Evolutionary conservation across 2,329 filamentous ascomycete species (phyloP), one percentile per base, ranked within the genome.

Genomic region (Paecilomyces fulvus): DNA sequence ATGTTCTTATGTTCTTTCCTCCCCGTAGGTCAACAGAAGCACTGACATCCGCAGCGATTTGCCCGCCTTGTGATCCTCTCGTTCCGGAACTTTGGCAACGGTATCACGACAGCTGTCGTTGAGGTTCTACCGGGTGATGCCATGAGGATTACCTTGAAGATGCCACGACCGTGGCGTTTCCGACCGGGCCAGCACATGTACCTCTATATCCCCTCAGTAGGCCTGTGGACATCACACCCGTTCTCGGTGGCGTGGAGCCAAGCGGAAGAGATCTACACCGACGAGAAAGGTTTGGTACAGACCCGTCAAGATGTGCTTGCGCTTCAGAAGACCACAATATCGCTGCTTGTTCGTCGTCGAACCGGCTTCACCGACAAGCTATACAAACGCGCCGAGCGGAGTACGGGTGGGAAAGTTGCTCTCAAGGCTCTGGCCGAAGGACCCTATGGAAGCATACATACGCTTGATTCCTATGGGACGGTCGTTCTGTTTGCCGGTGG

Each of bases 381-480:
- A 2, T 95, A 84, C 77, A 78, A 88, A 64, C 83, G 80, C 58
- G 90, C 89, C 6, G 77, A 79, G 56, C 73, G 75, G 30, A 73
- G 78, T 20, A 76, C 78, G n/a, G 72, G 74, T 23, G 77, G 76
- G 30, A 79, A 79, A 12, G 76, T 92, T 58, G 79, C 79, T 10
- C 78, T 92, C 55, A 81, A 80, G 57, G 91, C 90, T 31, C 84
- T 89, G 57, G 84, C 95, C 59, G 94, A 97, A 75, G 94, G 94
- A 0, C 92, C 94, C 0, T 97, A 97, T 69, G 87, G 84, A 3
- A 87, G 86, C 48, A 87, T 90, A 68, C 88, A 96, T 73, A 85
- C 85, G 59, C 85, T 97, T 61, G 86, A 91, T 72, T 96, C 92
- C 7, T 97, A 96, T 73, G 92, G 94, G 43, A 94, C 95, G 49